These are phyloP conservation scores for Mycosarcoma mackinlayi DNA, from an alignment of 1,284 basidiomycete genomes.

Conservation along the genomic window DNA sequence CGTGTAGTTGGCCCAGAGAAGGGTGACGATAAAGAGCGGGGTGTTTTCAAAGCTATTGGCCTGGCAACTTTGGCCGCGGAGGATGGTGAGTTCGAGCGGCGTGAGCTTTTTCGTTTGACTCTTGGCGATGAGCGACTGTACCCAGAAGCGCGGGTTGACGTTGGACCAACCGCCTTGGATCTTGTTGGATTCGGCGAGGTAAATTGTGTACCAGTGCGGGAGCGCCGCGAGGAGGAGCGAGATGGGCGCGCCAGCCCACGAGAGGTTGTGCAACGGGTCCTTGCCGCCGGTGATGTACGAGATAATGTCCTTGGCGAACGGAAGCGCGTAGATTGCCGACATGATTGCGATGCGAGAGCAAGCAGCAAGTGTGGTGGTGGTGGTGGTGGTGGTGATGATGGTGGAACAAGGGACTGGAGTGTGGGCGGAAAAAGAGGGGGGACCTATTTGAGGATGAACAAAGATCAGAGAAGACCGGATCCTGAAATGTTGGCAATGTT, in stretches of 20 bases:
- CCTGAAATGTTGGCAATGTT: too few species aligned
- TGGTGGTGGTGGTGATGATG: conserved; percentile 5
- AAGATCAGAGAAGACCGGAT: neutral
- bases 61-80: conserved; percentile 54
- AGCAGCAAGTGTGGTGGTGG: too few species aligned
- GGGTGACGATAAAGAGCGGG: conserved; percentile 27
- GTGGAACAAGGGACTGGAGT: neutral
- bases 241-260: conserved; percentile 26
- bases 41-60: conserved; percentile 47
- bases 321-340: conserved; percentile 11
- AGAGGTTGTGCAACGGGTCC: conserved; percentile 39
- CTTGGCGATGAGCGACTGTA: conserved; percentile 42
- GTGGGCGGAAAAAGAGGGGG: too few species aligned
- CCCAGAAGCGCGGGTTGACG: conserved; percentile 56
- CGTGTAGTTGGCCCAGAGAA: conserved; percentile 38
- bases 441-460: neutral
- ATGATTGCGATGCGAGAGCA: conserved; percentile 1
- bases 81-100: conserved; percentile 43
- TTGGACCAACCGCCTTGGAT: conserved; percentile 61
- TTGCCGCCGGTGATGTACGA: conserved; percentile 20
- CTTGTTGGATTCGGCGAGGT: conserved; percentile 45
- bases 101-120: conserved; percentile 31
- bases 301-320: conserved; percentile 7
- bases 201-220: conserved; percentile 62
- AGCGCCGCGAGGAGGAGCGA: conserved; percentile 40